phyloP scores from a whole-genome alignment of 2,329 filamentous ascomycete genomes.

The Ceratocystis albifundus region DNA sequence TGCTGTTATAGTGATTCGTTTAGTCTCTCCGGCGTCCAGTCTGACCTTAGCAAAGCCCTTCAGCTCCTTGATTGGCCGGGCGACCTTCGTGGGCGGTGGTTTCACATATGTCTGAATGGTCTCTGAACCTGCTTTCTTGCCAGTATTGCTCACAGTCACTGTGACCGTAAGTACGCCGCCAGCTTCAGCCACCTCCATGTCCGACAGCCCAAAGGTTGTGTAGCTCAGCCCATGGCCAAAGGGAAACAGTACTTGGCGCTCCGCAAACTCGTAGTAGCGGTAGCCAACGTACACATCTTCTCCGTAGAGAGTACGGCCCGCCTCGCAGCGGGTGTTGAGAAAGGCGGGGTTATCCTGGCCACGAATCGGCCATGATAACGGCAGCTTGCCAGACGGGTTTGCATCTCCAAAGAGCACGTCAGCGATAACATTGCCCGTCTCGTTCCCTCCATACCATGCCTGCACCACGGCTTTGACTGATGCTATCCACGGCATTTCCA shows the following conservation, averaged over 20 bases:
- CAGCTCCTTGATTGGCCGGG: conserved; percentile 49
- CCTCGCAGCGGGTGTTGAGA: conserved; percentile 61
- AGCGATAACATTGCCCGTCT: conserved; percentile 69
- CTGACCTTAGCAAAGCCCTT: conserved; percentile 55
- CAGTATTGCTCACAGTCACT: conserved; percentile 50
- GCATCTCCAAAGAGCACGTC: conserved; percentile 64
- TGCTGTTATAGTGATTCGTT: conserved; percentile 45
- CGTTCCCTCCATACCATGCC: conserved; percentile 81
- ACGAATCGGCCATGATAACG: conserved; percentile 58
- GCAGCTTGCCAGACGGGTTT: conserved; percentile 65
- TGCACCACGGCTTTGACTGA: conserved; percentile 48
- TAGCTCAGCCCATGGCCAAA: conserved; percentile 74
- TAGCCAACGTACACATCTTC: conserved; percentile 76
- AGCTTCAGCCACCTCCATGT: conserved; percentile 44
- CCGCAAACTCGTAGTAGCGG: conserved; percentile 63
- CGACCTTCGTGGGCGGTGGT: conserved; percentile 42
- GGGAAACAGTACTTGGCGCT: conserved; percentile 55
- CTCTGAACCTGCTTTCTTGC: conserved; percentile 41
- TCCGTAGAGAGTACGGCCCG: conserved; percentile 60
- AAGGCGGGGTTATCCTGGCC: conserved; percentile 59
- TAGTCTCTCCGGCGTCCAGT: conserved; percentile 47
- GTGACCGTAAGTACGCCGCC: conserved; percentile 47
- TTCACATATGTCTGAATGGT: conserved; percentile 48
- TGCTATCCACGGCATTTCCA: conserved; percentile 57
- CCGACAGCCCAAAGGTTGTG: conserved; percentile 53